Conservation (phyloP, 108 stramenopile species). For the Nannochloropsis gaditana region DNA sequence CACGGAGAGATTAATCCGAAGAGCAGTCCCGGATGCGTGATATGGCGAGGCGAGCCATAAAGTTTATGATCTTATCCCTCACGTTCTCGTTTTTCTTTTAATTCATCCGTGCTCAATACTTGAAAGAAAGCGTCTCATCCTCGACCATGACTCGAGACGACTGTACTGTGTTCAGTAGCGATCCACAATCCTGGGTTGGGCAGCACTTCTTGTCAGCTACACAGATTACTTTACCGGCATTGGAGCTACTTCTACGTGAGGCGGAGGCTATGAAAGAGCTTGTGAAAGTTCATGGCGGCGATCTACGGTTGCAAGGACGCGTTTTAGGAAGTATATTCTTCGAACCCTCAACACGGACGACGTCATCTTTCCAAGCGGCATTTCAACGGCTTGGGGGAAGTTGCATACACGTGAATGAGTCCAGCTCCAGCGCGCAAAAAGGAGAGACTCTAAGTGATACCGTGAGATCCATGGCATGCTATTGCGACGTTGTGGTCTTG, state of each 20-base stretch:
- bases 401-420: conserved; percentile 65
- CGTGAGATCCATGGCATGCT: conserved; percentile 74
- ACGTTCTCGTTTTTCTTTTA: too few relatives aligned
- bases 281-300: conserved; percentile 36
- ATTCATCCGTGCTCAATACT: too few relatives aligned
- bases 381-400: conserved; percentile 83
- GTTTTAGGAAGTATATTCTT: conserved; percentile 80
- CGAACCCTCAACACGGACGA: conserved; percentile 90
- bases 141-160: too few relatives aligned
- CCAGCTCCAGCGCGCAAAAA: conserved; percentile 76
- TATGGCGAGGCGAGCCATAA: too few relatives aligned
- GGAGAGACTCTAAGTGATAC: conserved; percentile 89
- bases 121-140: too few relatives aligned
- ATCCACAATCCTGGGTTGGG: conserved; percentile 37
- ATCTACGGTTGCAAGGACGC: conserved; percentile 31
- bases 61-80: too few relatives aligned
- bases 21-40: too few relatives aligned
- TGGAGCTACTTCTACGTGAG: conserved; percentile 39
- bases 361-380: conserved; percentile 89
- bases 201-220: conserved; percentile 47
- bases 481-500: conserved; percentile 80
- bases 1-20: too few relatives aligned
- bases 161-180: conserved; percentile 26
- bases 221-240: conserved; percentile 40
- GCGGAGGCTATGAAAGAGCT: conserved; percentile 49